Percentiles rank a stretch among this genome's conserved stretches.
Evolutionary conservation across 2,329 filamentous ascomycete species (phyloP).

Genomic region (Colletotrichum brevisporum): DNA sequence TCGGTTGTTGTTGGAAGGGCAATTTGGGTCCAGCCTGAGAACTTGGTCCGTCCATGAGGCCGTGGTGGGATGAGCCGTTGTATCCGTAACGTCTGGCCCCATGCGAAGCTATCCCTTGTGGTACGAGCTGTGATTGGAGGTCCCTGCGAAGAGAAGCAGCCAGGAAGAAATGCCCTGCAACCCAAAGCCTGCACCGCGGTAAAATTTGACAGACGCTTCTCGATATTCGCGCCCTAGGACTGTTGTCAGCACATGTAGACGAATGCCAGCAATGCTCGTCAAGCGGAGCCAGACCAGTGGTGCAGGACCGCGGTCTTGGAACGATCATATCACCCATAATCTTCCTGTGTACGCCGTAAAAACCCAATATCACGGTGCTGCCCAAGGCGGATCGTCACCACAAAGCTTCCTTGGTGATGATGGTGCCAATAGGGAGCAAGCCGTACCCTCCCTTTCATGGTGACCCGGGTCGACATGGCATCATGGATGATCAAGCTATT

Average conservation of each 20-base stretch:
- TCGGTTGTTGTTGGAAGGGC: background rate
- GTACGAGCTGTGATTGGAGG: background rate
- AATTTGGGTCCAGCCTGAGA: background rate
- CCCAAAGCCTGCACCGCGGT: background rate
- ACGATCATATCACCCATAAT: background rate
- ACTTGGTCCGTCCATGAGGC: background rate
- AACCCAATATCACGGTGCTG: background rate
- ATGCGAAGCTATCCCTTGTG: background rate
- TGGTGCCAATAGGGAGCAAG: background rate
- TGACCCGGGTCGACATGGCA: background rate
- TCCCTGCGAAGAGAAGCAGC: background rate
- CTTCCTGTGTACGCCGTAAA: background rate
- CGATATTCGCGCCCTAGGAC: background rate
- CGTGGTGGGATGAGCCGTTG: background rate
- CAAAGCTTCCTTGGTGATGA: background rate
- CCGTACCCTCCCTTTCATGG: background rate
- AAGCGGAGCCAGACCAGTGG: background rate
- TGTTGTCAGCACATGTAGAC: background rate
- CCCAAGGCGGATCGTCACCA: background rate
- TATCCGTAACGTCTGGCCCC: background rate
- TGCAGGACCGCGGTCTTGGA: background rate
- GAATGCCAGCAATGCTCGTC: background rate
- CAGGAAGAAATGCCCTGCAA: background rate
- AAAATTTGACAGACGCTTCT: background rate
- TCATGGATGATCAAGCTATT: slow-evolving; percentile 17